A percentile compares a stretch with the other conserved stretches of the same genome.
Conservation (phyloP, 2,329 filamentous ascomycete species). For the Cytospora chrysosperma region DNA sequence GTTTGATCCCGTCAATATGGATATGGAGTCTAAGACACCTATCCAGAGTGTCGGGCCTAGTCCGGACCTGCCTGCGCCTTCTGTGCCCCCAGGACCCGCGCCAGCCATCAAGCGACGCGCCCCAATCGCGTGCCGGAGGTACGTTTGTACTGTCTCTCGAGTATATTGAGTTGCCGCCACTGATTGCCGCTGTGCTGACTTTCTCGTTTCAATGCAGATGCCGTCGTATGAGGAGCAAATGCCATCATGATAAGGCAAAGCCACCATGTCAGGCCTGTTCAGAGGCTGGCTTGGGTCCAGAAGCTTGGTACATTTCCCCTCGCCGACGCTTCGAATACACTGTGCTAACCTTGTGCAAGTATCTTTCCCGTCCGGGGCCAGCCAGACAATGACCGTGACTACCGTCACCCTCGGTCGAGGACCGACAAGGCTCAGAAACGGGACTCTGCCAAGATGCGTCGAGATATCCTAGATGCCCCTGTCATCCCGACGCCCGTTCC, state of each 20-base stretch:
- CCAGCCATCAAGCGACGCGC: slow-evolving; percentile 47
- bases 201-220: slow-evolving; percentile 39
- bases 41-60: slow-evolving; percentile 15
- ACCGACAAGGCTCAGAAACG: slow-evolving; percentile 46
- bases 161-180: slow-evolving; percentile 1
- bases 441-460: slow-evolving; percentile 38
- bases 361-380: slow-evolving; percentile 53
- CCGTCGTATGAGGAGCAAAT: slow-evolving; percentile 57
- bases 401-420: slow-evolving; percentile 54
- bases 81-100: slow-evolving; percentile 14
- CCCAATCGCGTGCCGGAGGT: slow-evolving; percentile 55
- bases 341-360: slow-evolving; percentile 33
- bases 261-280: slow-evolving; percentile 53
- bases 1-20: slow-evolving; percentile 3
- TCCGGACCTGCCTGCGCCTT: slow-evolving; percentile 12
- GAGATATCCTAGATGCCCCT: slow-evolving; percentile 35
- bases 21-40: slow-evolving; percentile 9
- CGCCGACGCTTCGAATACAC: neutral
- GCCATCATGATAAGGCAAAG: slow-evolving; percentile 47
- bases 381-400: slow-evolving; percentile 54
- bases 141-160: slow-evolving; percentile 28
- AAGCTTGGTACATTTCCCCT: slow-evolving; percentile 46
- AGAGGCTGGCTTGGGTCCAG: slow-evolving; percentile 47
- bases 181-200: slow-evolving; percentile 6
- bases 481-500: slow-evolving; percentile 24